These are phyloP conservation scores for Capsicum chinense DNA, from an alignment of 257 asterid genomes.

Conservation along the genomic window DNA sequence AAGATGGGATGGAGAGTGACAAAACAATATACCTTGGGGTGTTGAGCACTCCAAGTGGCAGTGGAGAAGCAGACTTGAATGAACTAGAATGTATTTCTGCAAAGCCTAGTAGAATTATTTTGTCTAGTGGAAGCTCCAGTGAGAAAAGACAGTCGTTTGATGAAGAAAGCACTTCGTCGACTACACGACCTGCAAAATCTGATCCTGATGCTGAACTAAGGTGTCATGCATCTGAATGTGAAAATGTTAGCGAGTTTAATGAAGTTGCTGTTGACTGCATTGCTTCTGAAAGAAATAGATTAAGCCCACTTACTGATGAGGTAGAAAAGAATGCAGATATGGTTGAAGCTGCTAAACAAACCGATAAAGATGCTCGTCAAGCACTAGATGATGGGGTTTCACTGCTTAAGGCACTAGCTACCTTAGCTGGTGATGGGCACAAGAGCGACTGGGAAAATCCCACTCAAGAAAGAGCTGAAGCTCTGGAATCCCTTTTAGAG, in stretches of 20 bases:
- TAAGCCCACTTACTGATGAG: conserved; percentile 33
- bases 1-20: conserved; percentile 38
- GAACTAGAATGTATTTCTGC: conserved; percentile 37
- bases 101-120: conserved; percentile 31
- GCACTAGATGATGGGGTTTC: conserved; percentile 37
- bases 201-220: conserved; percentile 47
- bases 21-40: conserved; percentile 43
- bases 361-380: background rate
- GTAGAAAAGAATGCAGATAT: conserved; percentile 38
- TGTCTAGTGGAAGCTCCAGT: conserved; percentile 31
- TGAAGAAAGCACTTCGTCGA: conserved; percentile 39
- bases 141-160: conserved; percentile 36
- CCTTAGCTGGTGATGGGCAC: conserved; percentile 44
- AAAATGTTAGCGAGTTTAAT: conserved; percentile 28
- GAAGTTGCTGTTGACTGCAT: conserved; percentile 26
- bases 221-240: conserved; percentile 34
- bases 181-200: conserved; percentile 34
- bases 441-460: conserved; percentile 45
- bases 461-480: conserved; percentile 75
- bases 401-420: conserved; percentile 36
- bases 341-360: background rate
- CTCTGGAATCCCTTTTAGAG: conserved; percentile 91
- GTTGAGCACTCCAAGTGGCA: conserved; percentile 32
- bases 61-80: conserved; percentile 36
- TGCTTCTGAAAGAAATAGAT: conserved; percentile 29